Evolutionary conservation across 2,329 filamentous ascomycete species (phyloP).

Genomic region (Tolypocladium nubicola): DNA sequence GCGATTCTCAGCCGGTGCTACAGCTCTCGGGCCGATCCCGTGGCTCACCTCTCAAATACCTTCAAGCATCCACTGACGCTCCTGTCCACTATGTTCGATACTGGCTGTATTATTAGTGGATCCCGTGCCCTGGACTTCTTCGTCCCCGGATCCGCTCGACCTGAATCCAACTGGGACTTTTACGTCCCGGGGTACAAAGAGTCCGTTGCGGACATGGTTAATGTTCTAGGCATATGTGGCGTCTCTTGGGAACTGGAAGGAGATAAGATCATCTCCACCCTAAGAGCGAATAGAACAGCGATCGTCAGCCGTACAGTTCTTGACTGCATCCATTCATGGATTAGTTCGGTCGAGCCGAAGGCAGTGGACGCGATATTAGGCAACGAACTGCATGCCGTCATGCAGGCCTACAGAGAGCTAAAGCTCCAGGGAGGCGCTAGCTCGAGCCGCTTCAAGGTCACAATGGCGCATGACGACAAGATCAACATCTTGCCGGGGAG

Average conservation of each 20-base stretch:
- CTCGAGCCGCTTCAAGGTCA: background rate
- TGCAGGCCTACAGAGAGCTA: background rate
- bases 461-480: background rate
- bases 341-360: background rate
- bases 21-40: background rate
- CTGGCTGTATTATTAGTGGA: slow-evolving; percentile 3
- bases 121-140: slow-evolving; percentile 5
- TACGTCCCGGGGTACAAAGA: slow-evolving; percentile 5
- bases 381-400: background rate
- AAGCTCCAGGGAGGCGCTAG: background rate
- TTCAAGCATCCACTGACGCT: slow-evolving; percentile 6
- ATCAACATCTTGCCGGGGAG: background rate
- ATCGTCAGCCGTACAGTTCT: background rate
- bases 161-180: slow-evolving; percentile 2
- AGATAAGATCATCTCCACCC: background rate
- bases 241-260: slow-evolving; percentile 2
- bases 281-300: background rate
- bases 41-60: slow-evolving; percentile 1
- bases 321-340: background rate
- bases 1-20: background rate
- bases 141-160: background rate
- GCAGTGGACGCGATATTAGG: background rate
- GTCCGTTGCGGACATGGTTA: slow-evolving; percentile 5
- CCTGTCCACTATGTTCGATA: slow-evolving; percentile 5
- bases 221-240: slow-evolving; percentile 3